Base-by-base conservation (phyloP, 225 moss, liverwort and hornwort genomes). In the Sphagnum tenellum region DNA sequence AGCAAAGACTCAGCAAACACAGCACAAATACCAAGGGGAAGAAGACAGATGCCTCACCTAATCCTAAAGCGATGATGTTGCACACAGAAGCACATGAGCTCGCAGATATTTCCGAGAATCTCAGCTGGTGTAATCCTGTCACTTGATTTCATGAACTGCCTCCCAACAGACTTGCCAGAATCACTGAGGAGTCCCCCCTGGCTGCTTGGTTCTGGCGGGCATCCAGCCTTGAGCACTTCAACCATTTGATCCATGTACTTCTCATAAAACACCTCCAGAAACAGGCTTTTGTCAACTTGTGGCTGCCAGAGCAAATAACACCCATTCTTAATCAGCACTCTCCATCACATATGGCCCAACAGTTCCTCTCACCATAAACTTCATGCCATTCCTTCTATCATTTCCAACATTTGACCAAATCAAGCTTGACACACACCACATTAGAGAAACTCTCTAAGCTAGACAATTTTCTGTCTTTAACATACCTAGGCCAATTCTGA, bases 191-290 rank as follows among this genome's bases (percentile, higher is more conserved):
- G 70, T 66, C 79, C 72, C 50, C 79, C 72, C 50, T 62, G 52
- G 70, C 67, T 73, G 55, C 72, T 73, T 48, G 63, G 71, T 66
- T 81, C 84, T 50, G 78, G 71, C 59, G 89, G 79, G 66, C 84
- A 96, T 70, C 89, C 89, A 55, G 70, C 78, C 50, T 78, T 88
- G 55, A 96, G 86, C 51, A 88, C 88, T 71, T 88, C 89, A 68
- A 96, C 85, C 81, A 96, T 78, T 75, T 90, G 92, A 74, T 90
- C 95, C 82, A 96, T 92, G 57, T 92, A 96, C 80, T 92, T 92
- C 54, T 81, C 92, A 77, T 96, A 96, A 60, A 96, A 96, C 65
- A 96, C 72, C 63, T 92, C 92, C 74, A 96, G 81, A 69, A 92
- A 96, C 56, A 78, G 79, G 69, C 88, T 82, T 70, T 79, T 82